Evolutionary conservation across 805 yeast genomes (phyloP), one percentile per base, ranked within the genome.

Genomic region (Saturnispora ahearnii): DNA sequence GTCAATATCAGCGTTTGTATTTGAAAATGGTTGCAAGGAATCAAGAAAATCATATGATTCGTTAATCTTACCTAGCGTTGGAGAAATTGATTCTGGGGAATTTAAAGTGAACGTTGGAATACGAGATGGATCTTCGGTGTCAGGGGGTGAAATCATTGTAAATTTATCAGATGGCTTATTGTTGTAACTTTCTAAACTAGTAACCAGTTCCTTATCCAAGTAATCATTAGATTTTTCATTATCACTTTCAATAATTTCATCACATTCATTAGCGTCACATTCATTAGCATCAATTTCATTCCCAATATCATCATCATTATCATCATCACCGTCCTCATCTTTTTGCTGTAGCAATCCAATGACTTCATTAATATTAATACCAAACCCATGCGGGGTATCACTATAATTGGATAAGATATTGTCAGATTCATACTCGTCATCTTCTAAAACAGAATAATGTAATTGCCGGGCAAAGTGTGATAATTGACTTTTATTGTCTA

Each of bases 231-330:
- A 13, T 31, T 11, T 6, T 11, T 31, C 6, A 31, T 12, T 6
- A 5, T 31, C 6, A 31, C 5, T 73, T 51, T 70, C 68, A 55
- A 78, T 78, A 38, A 77, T 72, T n/a, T 78, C 60, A 36, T 66
- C 58, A 13, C 61, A 62, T 1, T 57, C 51, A 7, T 55, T 41
- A 21, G 57, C 65, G 15, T 52, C 53, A 21, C 44, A 28, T 11
- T 48, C 51, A 45, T 54, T 49, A 48, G 56, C 60, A 8, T 48
- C 32, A 21, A 62, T 43, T 7, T 42, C 50, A 1, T 48, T 26
- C 3, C 49, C 48, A 37, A 54, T 40, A 8, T 26, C 4, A 6
- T 31, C 15, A 9, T 49, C 37, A 6, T 31, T 12, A 9, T 49
- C 37, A 12, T 48, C 48, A 13, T 18, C 30, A 9, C 10, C 15